Percentiles rank a stretch among this genome's conserved stretches.
These are phyloP conservation scores for Pulveroboletus sp. DNA, from an alignment of 768 basidiomycete species.

Conservation along the genomic window DNA sequence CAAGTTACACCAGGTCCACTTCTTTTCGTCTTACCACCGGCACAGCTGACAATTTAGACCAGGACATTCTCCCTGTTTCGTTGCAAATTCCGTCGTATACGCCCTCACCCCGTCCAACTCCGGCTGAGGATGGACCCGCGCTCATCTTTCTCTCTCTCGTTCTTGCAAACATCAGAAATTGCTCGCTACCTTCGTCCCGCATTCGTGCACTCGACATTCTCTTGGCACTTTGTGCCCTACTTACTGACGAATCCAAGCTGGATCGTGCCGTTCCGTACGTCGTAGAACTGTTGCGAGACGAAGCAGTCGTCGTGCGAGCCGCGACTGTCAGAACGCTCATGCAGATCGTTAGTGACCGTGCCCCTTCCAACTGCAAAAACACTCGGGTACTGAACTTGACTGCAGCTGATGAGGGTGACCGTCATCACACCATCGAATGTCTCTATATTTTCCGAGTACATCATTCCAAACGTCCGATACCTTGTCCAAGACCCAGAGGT, in stretches of 20 bases:
- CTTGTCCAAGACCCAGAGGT: constrained; percentile 82
- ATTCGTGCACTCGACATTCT: constrained; percentile 82
- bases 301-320: constrained; percentile 75
- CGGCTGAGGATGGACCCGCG: constrained; percentile 80
- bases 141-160: constrained; percentile 83
- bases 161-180: constrained; percentile 87
- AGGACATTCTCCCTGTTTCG: constrained; percentile 79
- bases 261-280: constrained; percentile 92
- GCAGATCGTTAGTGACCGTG: constrained; percentile 62
- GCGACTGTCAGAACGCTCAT: constrained; percentile 73
- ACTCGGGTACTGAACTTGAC: constrained; percentile 26
- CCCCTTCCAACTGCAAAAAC: not conserved
- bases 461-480: constrained; percentile 84
- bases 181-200: constrained; percentile 79
- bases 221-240: constrained; percentile 69
- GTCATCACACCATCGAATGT: constrained; percentile 61
- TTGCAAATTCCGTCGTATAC: constrained; percentile 56
- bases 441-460: constrained; percentile 90
- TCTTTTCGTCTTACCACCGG: not conserved
- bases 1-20: constrained; percentile 56
- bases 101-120: constrained; percentile 43
- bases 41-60: constrained; percentile 4
- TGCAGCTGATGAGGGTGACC: constrained; percentile 54
- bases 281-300: constrained; percentile 84
- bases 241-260: constrained; percentile 93